A percentile compares a stretch with the other conserved stretches of the same genome.
Conservation (phyloP, 2,329 filamentous ascomycete species). For the Cordyceps militaris region DNA sequence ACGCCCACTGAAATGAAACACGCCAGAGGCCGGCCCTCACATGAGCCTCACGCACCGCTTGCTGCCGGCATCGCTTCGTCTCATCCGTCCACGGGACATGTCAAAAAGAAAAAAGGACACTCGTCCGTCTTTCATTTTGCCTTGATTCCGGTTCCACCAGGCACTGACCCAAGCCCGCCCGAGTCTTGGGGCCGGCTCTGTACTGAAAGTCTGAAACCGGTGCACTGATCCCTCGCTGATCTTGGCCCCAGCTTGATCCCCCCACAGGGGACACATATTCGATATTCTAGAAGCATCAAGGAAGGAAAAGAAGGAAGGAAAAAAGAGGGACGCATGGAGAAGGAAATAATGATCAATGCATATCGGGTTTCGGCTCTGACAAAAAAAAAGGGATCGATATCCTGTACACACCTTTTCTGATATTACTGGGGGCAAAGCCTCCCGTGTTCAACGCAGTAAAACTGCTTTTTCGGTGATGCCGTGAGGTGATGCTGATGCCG, state of each 20-base stretch:
- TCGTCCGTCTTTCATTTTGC: neutral
- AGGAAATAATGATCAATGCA: neutral
- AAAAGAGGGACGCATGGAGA: neutral
- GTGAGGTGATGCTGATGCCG: neutral
- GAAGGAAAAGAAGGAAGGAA: neutral
- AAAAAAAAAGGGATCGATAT: neutral
- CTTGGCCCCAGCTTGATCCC: neutral
- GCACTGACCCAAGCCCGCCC: neutral
- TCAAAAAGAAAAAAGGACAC: neutral
- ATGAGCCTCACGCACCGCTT: neutral
- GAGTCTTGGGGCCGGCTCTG: neutral
- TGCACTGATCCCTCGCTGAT: neutral
- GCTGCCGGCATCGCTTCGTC: neutral
- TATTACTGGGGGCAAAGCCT: neutral
- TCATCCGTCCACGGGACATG: neutral
- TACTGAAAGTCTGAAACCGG: neutral
- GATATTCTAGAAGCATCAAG: conserved; percentile 7
- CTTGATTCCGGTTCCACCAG: neutral
- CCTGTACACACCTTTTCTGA: neutral
- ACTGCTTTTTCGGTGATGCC: neutral
- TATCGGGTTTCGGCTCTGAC: neutral
- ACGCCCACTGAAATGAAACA: neutral
- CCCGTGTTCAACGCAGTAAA: neutral
- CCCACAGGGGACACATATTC: neutral
- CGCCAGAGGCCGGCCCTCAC: neutral